Conservation (phyloP, 441 rosid species). For the Brassica balearica region DNA sequence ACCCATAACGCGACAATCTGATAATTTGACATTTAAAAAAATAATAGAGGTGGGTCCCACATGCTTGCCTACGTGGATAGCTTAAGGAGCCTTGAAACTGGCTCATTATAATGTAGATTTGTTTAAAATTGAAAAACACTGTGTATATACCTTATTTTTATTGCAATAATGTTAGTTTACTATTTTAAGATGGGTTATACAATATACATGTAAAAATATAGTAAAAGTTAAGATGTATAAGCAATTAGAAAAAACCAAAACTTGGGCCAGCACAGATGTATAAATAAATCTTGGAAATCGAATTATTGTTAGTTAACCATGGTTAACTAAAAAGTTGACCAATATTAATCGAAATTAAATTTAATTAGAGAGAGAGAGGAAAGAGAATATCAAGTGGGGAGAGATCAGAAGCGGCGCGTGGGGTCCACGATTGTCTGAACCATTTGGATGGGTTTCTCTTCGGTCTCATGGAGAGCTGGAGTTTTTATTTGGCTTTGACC, state of each 20-base stretch:
- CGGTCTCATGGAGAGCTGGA: slow-evolving; percentile 36
- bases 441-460: slow-evolving; percentile 34
- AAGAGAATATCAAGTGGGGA: slow-evolving; percentile 32
- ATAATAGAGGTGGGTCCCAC: too few relatives aligned
- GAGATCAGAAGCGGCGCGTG: slow-evolving; percentile 42
- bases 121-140: neutral
- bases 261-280: neutral
- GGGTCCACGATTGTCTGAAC: slow-evolving; percentile 47
- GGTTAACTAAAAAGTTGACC: slow-evolving; percentile 45
- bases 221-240: neutral
- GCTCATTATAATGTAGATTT: too few relatives aligned
- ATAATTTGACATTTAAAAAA: too few relatives aligned
- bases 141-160: neutral
- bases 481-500: slow-evolving; percentile 44
- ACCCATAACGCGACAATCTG: too few relatives aligned
- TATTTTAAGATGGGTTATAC: neutral
- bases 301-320: slow-evolving; percentile 37
- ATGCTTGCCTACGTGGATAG: too few relatives aligned
- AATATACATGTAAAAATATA: neutral
- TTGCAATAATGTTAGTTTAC: neutral
- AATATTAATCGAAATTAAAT: slow-evolving; percentile 35
- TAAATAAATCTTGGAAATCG: slow-evolving; percentile 11
- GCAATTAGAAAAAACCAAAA: neutral
- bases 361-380: slow-evolving; percentile 34
- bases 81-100: too few relatives aligned